phyloP scores from a whole-genome alignment of 345 rosid genomes.

The Hibiscus syriacus region DNA sequence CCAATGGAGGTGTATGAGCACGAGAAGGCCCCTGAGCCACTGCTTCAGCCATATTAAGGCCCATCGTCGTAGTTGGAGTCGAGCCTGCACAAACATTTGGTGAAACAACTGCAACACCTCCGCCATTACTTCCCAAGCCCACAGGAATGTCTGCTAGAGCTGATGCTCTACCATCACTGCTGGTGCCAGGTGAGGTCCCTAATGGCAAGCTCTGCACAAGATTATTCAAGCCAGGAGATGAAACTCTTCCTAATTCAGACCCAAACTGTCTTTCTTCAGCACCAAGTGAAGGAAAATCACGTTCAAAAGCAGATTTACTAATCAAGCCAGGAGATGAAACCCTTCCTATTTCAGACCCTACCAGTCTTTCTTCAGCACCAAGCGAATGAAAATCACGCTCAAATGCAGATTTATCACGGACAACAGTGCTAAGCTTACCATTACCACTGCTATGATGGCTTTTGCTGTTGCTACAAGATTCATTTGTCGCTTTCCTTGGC shows the following conservation, averaged over 20 bases:
- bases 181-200: constrained; percentile 32
- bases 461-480: constrained; percentile 28
- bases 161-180: constrained; percentile 60
- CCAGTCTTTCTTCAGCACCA: constrained; percentile 48
- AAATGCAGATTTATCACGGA: constrained; percentile 30
- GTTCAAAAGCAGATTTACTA: constrained; percentile 38
- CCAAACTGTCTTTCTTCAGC: constrained; percentile 42
- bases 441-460: constrained; percentile 23
- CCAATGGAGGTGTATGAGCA: constrained; percentile 59
- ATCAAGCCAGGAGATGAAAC: constrained; percentile 43
- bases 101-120: constrained; percentile 16
- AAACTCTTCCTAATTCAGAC: constrained; percentile 38
- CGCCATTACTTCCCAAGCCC: constrained; percentile 29
- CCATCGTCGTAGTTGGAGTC: constrained; percentile 25
- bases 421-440: constrained; percentile 24
- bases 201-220: constrained; percentile 41
- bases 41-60: constrained; percentile 84
- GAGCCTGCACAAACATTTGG: constrained; percentile 24
- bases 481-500: constrained; percentile 30
- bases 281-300: constrained; percentile 65
- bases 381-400: constrained; percentile 54
- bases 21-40: constrained; percentile 56
- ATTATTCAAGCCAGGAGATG: constrained; percentile 52
- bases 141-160: constrained; percentile 59
- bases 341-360: constrained; percentile 35